These are phyloP conservation scores for Xylaria sp. DNA, from an alignment of 2,329 filamentous ascomycete genomes.

Conservation along the genomic window DNA sequence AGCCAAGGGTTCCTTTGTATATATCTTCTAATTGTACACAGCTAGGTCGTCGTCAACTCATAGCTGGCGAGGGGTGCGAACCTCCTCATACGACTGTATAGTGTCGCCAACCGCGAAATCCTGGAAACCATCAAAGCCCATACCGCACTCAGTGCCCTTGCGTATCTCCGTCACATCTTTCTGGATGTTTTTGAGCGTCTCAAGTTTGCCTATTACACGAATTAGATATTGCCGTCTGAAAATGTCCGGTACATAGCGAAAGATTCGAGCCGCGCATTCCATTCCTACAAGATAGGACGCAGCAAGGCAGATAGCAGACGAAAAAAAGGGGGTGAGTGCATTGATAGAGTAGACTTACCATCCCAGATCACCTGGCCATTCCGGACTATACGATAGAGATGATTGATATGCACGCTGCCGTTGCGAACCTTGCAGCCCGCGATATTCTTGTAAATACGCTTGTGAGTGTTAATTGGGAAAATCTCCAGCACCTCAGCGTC, in stretches of 20 bases:
- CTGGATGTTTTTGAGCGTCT: conserved; percentile 84
- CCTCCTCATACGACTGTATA: conserved; percentile 82
- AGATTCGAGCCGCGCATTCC: too few relatives aligned
- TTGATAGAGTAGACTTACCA: conserved; percentile 53
- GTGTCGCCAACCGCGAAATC: conserved; percentile 76
- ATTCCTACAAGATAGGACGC: too few relatives aligned
- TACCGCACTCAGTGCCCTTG: conserved; percentile 90
- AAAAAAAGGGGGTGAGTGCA: neutral
- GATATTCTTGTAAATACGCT: conserved; percentile 64
- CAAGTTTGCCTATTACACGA: conserved; percentile 58
- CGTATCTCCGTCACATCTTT: conserved; percentile 85
- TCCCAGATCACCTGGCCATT: conserved; percentile 68
- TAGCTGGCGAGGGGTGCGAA: conserved; percentile 65
- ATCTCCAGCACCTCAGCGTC: conserved; percentile 81
- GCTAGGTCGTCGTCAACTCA: too few relatives aligned
- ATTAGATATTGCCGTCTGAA: too few relatives aligned
- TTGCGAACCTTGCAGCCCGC: conserved; percentile 86
- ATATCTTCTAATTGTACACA: too few relatives aligned
- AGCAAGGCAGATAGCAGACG: neutral
- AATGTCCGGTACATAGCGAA: too few relatives aligned
- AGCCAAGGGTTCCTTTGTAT: too few relatives aligned
- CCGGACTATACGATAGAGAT: conserved; percentile 67
- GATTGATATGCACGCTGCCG: conserved; percentile 60
- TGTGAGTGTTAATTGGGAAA: conserved; percentile 78
- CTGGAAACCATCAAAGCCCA: conserved; percentile 75